Evolutionary conservation across 2,329 filamentous ascomycete genomes (phyloP).

Genomic region (Fusarium marasasianum): DNA sequence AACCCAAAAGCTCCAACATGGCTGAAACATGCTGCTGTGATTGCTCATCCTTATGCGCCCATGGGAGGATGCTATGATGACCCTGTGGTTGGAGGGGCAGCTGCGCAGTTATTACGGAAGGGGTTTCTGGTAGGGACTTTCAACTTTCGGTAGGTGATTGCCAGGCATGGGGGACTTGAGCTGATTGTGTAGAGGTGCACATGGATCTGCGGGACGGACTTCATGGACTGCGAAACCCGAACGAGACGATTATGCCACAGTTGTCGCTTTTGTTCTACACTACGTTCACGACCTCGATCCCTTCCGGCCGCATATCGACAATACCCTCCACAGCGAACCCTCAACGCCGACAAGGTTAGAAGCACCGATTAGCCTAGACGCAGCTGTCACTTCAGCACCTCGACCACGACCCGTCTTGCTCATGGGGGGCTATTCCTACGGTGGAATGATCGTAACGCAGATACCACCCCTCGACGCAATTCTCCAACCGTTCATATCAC

Average conservation of each 20-base stretch:
- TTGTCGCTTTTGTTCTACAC: slow-evolving; percentile 80
- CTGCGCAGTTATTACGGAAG: slow-evolving; percentile 69
- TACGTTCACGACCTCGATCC: slow-evolving; percentile 72
- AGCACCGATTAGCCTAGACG: not conserved
- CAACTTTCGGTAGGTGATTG: slow-evolving; percentile 79
- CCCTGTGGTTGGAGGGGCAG: slow-evolving; percentile 74
- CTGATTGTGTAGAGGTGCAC: slow-evolving; percentile 71
- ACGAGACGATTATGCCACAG: slow-evolving; percentile 81
- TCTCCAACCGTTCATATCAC: slow-evolving; percentile 65
- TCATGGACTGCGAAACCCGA: slow-evolving; percentile 90
- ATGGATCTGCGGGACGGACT: slow-evolving; percentile 77
- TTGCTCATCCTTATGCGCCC: slow-evolving; percentile 92
- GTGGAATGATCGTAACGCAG: slow-evolving; percentile 80
- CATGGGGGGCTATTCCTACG: slow-evolving; percentile 89
- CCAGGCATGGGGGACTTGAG: not conserved
- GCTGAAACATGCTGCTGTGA: slow-evolving; percentile 65
- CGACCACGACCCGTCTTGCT: slow-evolving; percentile 56
- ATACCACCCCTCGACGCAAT: slow-evolving; percentile 72
- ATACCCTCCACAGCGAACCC: not conserved
- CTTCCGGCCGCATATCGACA: slow-evolving; percentile 38
- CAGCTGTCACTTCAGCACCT: not conserved
- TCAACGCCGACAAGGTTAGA: slow-evolving; percentile 1
- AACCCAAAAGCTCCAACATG: slow-evolving; percentile 50
- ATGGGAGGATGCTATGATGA: slow-evolving; percentile 90
- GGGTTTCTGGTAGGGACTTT: slow-evolving; percentile 87